phyloP scores from a whole-genome alignment of 768 basidiomycete species.

The Rhodotorula diobovata region DNA sequence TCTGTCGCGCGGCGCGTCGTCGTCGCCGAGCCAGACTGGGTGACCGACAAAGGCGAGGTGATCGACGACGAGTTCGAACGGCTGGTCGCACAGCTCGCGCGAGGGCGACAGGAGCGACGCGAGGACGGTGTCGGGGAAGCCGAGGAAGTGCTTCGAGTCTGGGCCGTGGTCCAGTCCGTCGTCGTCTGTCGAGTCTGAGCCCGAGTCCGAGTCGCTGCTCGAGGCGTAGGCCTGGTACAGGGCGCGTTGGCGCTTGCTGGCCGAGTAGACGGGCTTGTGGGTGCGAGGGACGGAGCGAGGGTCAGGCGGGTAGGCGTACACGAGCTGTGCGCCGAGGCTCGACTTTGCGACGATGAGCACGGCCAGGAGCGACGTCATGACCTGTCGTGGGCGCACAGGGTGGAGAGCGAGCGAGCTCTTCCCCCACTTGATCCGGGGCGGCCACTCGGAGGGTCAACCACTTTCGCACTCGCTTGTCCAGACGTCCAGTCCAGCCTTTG shows the following conservation, averaged over 20 bases:
- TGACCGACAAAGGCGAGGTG: slow-evolving; percentile 90
- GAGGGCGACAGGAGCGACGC: slow-evolving; percentile 74
- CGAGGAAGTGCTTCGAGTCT: slow-evolving; percentile 54
- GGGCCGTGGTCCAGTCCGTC: slow-evolving; percentile 5
- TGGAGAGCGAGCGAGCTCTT: too few species aligned
- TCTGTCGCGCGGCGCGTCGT: slow-evolving; percentile 43
- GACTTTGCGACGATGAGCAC: slow-evolving; percentile 39
- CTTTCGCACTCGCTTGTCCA: background rate
- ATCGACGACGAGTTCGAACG: slow-evolving; percentile 87
- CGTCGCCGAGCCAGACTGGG: slow-evolving; percentile 79
- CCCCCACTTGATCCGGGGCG: background rate
- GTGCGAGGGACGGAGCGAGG: slow-evolving; percentile 39
- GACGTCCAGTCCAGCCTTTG: too few species aligned
- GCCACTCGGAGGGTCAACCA: background rate
- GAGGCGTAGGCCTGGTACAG: slow-evolving; percentile 8
- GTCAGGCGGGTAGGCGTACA: slow-evolving; percentile 40
- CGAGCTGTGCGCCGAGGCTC: slow-evolving; percentile 29
- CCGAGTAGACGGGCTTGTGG: slow-evolving; percentile 38
- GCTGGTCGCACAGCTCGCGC: slow-evolving; percentile 77
- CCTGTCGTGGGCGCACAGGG: too few species aligned
- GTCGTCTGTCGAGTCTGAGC: background rate
- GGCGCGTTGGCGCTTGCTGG: slow-evolving; percentile 17
- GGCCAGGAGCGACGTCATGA: slow-evolving; percentile 38
- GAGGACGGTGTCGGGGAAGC: slow-evolving; percentile 74
- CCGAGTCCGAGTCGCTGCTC: background rate